Evolutionary conservation across 2,329 filamentous ascomycete genomes (phyloP), one percentile per base, ranked within the genome.

Genomic region (Akanthomyces uredinophilus): DNA sequence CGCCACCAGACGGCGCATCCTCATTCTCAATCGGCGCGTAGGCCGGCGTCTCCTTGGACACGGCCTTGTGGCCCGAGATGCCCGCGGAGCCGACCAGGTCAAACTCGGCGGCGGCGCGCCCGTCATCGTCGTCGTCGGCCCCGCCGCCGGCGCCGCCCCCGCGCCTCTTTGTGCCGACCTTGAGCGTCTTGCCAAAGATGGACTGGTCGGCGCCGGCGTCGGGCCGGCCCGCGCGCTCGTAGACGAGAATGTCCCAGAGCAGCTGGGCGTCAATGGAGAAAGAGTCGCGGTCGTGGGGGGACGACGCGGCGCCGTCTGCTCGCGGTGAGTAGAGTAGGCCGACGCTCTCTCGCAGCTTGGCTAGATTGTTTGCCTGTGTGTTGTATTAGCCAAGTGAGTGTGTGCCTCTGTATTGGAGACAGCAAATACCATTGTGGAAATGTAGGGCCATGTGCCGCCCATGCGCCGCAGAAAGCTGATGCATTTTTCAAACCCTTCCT

Each of bases 61-160:
- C 74, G 1, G 73, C 68, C 52, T 73, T 74, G 65, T 77, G 75
- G 0, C 72, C 73, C 3, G 72, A 73, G 6, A 77, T 74, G 2
- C 74, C 74, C 11, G 71, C 72, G 0, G 74, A 76, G 8, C 75
- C 75, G 35, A 77, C 71, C 3, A 77, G 67, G 22, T 72, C 67
- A 32, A 74, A 75, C 37, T 74, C 74, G 1, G 68, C 70, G 6
- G 70, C 70, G 0, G 65, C 66, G 27, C 46, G 47, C 6, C 52
- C 59, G 14, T 64, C 57, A 22, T 65, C 37, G 37, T 16, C 37
- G 37, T 39, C 32, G 32, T 35, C 32, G 7, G 29, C 29, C 29
- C 29, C 8, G 29, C 51, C 59, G 14, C 63, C 57, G 24, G 64
- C 37, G 37, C 10, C 13, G 37, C 14, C 46, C 7, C 54, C 41